Evolutionary conservation across 2,329 filamentous ascomycete species (phyloP), one percentile per base, ranked within the genome.

Genomic region (Piedraia hortae): DNA sequence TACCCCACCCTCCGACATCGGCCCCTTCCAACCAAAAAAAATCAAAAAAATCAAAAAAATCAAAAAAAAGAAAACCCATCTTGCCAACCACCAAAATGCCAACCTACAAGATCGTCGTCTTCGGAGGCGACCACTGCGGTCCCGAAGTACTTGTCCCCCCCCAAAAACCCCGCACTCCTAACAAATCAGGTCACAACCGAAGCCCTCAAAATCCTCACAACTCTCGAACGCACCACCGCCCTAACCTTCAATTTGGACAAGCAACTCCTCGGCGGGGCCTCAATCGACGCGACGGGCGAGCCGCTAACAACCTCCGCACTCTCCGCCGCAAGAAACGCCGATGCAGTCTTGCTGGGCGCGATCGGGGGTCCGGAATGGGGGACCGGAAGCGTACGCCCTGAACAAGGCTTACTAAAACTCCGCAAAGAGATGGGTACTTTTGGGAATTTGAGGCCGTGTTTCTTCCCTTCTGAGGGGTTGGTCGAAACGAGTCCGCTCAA

Each of bases 361-460:
- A 88, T 93, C 39, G 82, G 82, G 35, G 82, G 82, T n/a, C 82
- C 85, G 16, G 64, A 91, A 75, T 93, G 80, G 77, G 80, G 80
- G 29, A 85, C 77, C 14, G 75, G 74, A 34, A 51, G 65, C 26
- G 70, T 91, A 31, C 74, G 80, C 19, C 82, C 82, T 2, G 82
- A 93, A 47, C 75, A 91, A 51, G 82, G 82, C 29, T 66, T 93
- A 37, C 68, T 93, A 29, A 62, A 56, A 34, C 72, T 93, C 24
- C 77, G 82, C 51, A 91, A 88, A 51, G 74, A 91, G 50, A 73
- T 93, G 59, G 60, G 62, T 41, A 77, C 82, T 25, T 93, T 88
- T 50, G 82, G 80, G 36, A 93, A 93, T 61, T 66, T 93, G 26
- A 70, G 82, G 4, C 82, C 80, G 6, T 93, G 82, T 59, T 88